A percentile compares a stretch with the other conserved stretches of the same genome.
Conservation (phyloP, 2,329 filamentous ascomycete species). For the Coniochaeta ligniaria region DNA sequence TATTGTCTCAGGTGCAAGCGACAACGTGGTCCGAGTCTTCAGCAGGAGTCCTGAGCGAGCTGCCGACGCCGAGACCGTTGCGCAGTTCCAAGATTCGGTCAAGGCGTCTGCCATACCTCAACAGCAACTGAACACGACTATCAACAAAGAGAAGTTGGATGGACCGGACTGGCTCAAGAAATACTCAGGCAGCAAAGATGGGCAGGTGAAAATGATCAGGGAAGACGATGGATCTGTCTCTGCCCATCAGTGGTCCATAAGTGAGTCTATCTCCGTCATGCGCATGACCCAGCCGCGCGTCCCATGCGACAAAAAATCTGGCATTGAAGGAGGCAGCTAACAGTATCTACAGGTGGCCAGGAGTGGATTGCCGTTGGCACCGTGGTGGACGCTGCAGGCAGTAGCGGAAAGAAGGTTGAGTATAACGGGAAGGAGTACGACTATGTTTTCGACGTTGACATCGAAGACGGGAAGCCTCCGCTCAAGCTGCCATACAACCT, state of each 20-base stretch:
- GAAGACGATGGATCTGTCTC: constrained; percentile 76
- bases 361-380: constrained; percentile 90
- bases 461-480: constrained; percentile 87
- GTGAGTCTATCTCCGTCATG: constrained; percentile 14
- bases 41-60: constrained; percentile 62
- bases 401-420: constrained; percentile 68
- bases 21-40: constrained; percentile 79
- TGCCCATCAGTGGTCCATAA: constrained; percentile 78
- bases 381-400: constrained; percentile 82
- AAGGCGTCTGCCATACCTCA: constrained; percentile 80
- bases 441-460: constrained; percentile 93
- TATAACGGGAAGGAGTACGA: constrained; percentile 87
- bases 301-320: not conserved
- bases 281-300: not conserved
- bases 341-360: constrained; percentile 37
- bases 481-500: constrained; percentile 93
- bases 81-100: constrained; percentile 75
- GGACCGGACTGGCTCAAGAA: constrained; percentile 78
- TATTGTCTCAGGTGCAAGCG: constrained; percentile 89
- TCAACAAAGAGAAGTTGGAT: constrained; percentile 89
- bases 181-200: constrained; percentile 88
- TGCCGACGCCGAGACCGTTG: constrained; percentile 60
- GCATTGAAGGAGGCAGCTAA: not conserved
- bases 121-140: constrained; percentile 64
- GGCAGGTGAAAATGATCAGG: constrained; percentile 87